Conservation (phyloP, 2,329 filamentous ascomycete species). For the Ilyonectria destructans region DNA sequence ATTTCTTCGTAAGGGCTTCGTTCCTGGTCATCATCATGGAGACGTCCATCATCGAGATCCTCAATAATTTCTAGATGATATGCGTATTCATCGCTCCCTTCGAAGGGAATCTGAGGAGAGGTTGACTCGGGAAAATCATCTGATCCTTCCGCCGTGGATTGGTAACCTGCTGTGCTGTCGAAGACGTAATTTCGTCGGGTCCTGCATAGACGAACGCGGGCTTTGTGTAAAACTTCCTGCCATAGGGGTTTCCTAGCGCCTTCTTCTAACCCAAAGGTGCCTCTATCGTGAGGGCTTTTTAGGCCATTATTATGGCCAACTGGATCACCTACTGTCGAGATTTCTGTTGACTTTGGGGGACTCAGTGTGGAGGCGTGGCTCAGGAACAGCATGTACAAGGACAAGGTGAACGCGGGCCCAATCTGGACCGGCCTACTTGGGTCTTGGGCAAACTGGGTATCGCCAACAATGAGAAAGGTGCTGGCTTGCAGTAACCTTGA, state of each 20-base stretch:
- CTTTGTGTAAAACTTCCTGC: slow-evolving; percentile 98
- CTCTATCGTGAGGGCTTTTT: neutral
- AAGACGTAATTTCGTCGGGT: slow-evolving; percentile 64
- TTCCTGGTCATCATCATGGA: slow-evolving; percentile 62
- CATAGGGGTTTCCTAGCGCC: slow-evolving; percentile 80
- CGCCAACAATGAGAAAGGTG: slow-evolving; percentile 89
- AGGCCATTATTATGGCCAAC: slow-evolving; percentile 6
- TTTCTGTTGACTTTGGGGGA: slow-evolving; percentile 26
- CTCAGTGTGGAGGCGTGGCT: slow-evolving; percentile 74
- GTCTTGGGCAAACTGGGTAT: slow-evolving; percentile 83
- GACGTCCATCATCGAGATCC: slow-evolving; percentile 77
- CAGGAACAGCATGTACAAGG: slow-evolving; percentile 95
- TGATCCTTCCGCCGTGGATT: slow-evolving; percentile 11
- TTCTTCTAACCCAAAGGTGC: slow-evolving; percentile 50
- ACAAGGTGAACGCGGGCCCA: slow-evolving; percentile 88
- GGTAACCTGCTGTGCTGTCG: slow-evolving; percentile 41
- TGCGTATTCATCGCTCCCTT: slow-evolving; percentile 67
- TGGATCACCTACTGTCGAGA: slow-evolving; percentile 5
- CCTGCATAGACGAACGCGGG: slow-evolving; percentile 84
- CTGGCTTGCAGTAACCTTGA: slow-evolving; percentile 94
- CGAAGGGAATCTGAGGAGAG: slow-evolving; percentile 13
- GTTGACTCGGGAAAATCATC: slow-evolving; percentile 9
- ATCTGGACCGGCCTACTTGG: slow-evolving; percentile 81
- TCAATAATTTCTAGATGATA: slow-evolving; percentile 90
- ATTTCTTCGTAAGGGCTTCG: slow-evolving; percentile 60